Conservation (phyloP, 2,329 filamentous ascomycete species). For the Ophioceras dolichostomum region DNA sequence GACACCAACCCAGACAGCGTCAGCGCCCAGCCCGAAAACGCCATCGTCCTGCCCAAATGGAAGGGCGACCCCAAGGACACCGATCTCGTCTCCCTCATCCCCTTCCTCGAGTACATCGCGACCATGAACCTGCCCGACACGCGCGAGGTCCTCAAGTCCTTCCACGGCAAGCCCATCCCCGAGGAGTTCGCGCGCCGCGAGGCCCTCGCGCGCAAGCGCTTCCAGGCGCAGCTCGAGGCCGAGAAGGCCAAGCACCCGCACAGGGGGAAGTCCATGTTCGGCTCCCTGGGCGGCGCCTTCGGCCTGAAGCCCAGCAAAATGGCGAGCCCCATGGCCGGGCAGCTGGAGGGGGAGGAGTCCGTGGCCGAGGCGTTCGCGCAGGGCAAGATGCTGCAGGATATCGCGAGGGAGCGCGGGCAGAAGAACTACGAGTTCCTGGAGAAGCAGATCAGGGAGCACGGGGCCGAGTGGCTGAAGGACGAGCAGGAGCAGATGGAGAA, state of each 20-base stretch:
- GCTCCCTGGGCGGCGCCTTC: slow-evolving; percentile 57
- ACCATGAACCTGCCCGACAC: slow-evolving; percentile 88
- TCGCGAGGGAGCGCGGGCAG: slow-evolving; percentile 83
- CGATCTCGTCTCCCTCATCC: slow-evolving; percentile 78
- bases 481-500: slow-evolving; percentile 83
- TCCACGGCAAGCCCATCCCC: slow-evolving; percentile 81
- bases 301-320: slow-evolving; percentile 63
- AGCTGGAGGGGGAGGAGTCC: slow-evolving; percentile 54
- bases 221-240: slow-evolving; percentile 63
- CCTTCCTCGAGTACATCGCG: slow-evolving; percentile 94
- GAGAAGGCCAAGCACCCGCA: slow-evolving; percentile 52
- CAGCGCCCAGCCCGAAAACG: slow-evolving; percentile 88
- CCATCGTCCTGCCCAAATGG: slow-evolving; percentile 86
- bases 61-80: slow-evolving; percentile 71
- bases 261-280: slow-evolving; percentile 41
- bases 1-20: slow-evolving; percentile 78
- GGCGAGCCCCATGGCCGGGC: slow-evolving; percentile 33
- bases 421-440: slow-evolving; percentile 83
- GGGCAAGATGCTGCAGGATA: slow-evolving; percentile 95
- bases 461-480: slow-evolving; percentile 91
- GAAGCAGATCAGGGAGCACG: slow-evolving; percentile 83
- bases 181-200: slow-evolving; percentile 83
- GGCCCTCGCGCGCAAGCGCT: slow-evolving; percentile 71
- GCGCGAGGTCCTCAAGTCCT: slow-evolving; percentile 74
- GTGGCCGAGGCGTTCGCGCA: slow-evolving; percentile 69